Evolutionary conservation across 2,329 filamentous ascomycete species (phyloP).

Genomic region (Microcyclospora pomicola): DNA sequence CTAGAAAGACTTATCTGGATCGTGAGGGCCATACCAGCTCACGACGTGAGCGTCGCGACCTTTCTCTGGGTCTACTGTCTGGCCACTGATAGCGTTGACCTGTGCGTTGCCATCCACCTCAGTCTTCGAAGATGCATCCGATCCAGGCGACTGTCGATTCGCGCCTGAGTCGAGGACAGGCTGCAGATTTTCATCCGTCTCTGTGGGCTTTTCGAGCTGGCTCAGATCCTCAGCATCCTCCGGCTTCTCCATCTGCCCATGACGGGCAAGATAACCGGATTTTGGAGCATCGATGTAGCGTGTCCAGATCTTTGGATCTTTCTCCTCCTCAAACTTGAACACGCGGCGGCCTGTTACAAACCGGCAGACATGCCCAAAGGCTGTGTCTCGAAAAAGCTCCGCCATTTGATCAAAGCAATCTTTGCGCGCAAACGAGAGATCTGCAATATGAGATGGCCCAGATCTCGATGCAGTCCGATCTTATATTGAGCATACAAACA

Average conservation of each 20-base stretch:
- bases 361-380: constrained; percentile 34
- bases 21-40: constrained; percentile 37
- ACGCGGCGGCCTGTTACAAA: constrained; percentile 29
- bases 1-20: constrained; percentile 20
- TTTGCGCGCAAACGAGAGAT: too few relatives aligned
- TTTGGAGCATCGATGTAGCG: constrained; percentile 37
- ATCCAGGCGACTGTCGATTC: constrained; percentile 1
- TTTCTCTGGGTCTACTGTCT: constrained; percentile 38
- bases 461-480: too few relatives aligned
- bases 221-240: constrained; percentile 19
- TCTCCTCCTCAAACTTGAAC: constrained; percentile 36
- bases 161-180: constrained; percentile 1
- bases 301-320: constrained; percentile 35
- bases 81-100: constrained; percentile 28
- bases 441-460: too few relatives aligned
- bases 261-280: constrained; percentile 34
- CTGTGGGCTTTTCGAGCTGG: constrained; percentile 14
- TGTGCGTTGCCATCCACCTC: constrained; percentile 10
- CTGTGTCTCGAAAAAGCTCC: constrained; percentile 30
- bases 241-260: constrained; percentile 27
- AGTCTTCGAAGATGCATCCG: constrained; percentile 11
- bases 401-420: constrained; percentile 10
- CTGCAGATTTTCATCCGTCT: constrained; percentile 11
- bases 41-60: constrained; percentile 37
- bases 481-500: too few relatives aligned